Conservation (phyloP, 805 yeast genomes). For the Saccharomyces paradoxus region DNA sequence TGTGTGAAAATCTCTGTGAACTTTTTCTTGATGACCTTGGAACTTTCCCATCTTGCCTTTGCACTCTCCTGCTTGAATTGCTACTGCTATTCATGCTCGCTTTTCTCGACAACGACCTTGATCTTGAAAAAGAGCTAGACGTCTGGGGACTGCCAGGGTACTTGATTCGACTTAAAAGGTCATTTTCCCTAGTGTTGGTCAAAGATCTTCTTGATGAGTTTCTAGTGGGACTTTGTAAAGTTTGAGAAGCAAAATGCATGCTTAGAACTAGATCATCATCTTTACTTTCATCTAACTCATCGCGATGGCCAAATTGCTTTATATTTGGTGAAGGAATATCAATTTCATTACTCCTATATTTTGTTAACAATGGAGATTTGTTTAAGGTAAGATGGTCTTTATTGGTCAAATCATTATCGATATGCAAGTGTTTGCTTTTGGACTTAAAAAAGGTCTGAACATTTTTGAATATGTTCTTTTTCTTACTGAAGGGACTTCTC, state of each 20-base stretch:
- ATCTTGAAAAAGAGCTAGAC: not conserved
- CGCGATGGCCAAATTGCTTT: not conserved
- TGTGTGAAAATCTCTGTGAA: not conserved
- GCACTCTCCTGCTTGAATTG: not conserved
- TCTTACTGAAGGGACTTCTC: constrained; percentile 14
- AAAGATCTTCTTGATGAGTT: not conserved
- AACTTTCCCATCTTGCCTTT: not conserved
- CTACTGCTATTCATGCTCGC: not conserved
- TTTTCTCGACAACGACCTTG: not conserved
- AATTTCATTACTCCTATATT: constrained; percentile 3
- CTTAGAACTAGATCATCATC: constrained; percentile 3
- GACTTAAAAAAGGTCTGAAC: constrained; percentile 18
- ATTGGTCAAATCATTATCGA: not conserved
- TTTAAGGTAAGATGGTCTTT: constrained; percentile 5
- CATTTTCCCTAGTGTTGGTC: not conserved
- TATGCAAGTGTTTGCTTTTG: constrained; percentile 3
- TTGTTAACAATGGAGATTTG: constrained; percentile 7
- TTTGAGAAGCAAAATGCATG: constrained; percentile 8
- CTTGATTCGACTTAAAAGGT: not conserved
- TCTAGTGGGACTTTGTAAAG: constrained; percentile 2
- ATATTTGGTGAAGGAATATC: constrained; percentile 1
- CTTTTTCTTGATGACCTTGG: not conserved
- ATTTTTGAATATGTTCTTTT: constrained; percentile 18
- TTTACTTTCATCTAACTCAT: not conserved
- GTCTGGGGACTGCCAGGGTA: not conserved